Conservation (phyloP, 331 rosid species). For the Spiraea crenata region DNA sequence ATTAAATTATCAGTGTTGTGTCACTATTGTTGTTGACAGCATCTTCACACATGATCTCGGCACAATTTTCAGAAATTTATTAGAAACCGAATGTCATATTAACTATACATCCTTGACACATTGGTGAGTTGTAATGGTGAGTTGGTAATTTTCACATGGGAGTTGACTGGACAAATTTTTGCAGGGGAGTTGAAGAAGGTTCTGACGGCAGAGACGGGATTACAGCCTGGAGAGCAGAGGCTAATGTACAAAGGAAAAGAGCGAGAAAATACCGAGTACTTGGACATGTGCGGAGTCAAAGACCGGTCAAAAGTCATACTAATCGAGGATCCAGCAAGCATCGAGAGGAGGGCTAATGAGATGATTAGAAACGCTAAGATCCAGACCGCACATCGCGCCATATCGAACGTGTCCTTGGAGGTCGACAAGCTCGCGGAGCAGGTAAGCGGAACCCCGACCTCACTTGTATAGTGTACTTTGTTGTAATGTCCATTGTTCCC, state of each 20-base stretch:
- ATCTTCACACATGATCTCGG: no score
- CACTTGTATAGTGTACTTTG: not conserved
- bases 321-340: conserved; percentile 68
- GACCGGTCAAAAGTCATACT: conserved; percentile 62
- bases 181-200: conserved; percentile 82
- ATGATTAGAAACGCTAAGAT: conserved; percentile 60
- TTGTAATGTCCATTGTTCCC: not conserved
- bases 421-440: conserved; percentile 62
- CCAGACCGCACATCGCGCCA: conserved; percentile 60
- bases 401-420: conserved; percentile 41
- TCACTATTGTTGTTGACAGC: no score
- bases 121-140: not conserved
- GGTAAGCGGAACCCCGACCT: conserved; percentile 27
- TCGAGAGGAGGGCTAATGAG: conserved; percentile 49
- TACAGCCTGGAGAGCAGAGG: conserved; percentile 56
- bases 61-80: no score
- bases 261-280: conserved; percentile 60
- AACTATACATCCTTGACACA: no score
- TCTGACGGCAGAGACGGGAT: conserved; percentile 53
- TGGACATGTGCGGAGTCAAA: conserved; percentile 76
- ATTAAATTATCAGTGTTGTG: no score
- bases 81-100: no score
- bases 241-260: conserved; percentile 59
- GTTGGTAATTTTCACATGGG: not conserved
- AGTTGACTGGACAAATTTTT: not conserved